These are phyloP conservation scores for Penicillium griseofulvum DNA, from an alignment of 2,329 filamentous ascomycete species.

Conservation along the genomic window DNA sequence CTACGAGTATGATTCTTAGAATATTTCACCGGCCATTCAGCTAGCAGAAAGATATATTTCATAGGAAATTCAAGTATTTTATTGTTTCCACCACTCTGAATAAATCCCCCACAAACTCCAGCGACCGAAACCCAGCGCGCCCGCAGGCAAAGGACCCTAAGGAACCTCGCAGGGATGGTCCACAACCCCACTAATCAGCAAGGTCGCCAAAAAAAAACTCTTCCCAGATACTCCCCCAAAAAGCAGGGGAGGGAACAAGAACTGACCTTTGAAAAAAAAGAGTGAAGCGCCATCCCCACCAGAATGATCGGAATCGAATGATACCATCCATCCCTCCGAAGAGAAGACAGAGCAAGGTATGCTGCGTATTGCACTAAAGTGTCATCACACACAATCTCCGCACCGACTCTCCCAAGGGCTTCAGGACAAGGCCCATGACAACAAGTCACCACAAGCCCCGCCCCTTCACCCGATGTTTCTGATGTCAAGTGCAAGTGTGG, in stretches of 20 bases:
- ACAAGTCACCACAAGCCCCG: constrained; percentile 9
- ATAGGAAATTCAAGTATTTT: background rate
- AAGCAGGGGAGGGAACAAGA: constrained; percentile 9
- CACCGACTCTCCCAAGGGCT: constrained; percentile 87
- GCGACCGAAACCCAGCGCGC: constrained; percentile 13
- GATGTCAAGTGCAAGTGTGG: constrained; percentile 82
- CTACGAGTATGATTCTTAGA: background rate
- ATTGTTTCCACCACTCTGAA: background rate
- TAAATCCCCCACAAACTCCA: constrained; percentile 7
- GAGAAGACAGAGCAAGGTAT: constrained; percentile 52
- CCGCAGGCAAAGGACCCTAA: constrained; percentile 8
- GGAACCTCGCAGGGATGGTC: constrained; percentile 11
- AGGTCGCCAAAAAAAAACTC: constrained; percentile 29
- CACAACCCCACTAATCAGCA: constrained; percentile 37
- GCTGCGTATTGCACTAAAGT: constrained; percentile 97
- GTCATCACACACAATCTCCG: constrained; percentile 85
- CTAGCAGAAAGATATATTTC: background rate
- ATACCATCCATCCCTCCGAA: constrained; percentile 48
- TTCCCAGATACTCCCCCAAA: constrained; percentile 20
- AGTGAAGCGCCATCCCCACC: constrained; percentile 72
- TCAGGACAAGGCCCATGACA: constrained; percentile 33
- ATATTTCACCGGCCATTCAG: background rate
- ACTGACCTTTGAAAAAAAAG: constrained; percentile 52
- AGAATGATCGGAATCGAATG: constrained; percentile 95
- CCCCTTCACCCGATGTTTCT: constrained; percentile 72